A percentile compares a stretch with the other conserved stretches of the same genome.
Evolutionary conservation across 306 rosid genomes (phyloP).

Genomic region (Prunus mongolica): DNA sequence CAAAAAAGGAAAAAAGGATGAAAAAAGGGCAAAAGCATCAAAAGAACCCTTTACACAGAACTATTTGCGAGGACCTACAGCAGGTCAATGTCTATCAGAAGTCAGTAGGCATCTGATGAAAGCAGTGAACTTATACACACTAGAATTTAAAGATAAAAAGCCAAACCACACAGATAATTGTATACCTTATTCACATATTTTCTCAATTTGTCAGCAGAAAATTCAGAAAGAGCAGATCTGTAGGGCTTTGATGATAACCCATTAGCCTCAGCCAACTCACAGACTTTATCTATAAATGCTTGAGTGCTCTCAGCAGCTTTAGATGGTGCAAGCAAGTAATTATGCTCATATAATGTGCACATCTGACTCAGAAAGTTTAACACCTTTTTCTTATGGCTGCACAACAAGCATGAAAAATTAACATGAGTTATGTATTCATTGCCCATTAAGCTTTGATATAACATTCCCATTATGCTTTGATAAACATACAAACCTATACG

Average conservation of each 20-base stretch:
- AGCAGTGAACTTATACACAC: background rate
- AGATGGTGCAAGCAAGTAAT: constrained; percentile 41
- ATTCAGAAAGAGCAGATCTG: constrained; percentile 44
- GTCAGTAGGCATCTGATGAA: background rate
- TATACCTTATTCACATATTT: constrained; percentile 61
- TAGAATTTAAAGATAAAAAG: constrained; percentile 11
- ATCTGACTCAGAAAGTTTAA: constrained; percentile 69
- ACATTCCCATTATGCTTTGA: constrained; percentile 1
- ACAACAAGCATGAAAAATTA: constrained; percentile 9
- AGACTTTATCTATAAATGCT: constrained; percentile 56
- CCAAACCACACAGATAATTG: background rate
- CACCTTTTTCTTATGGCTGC: constrained; percentile 76
- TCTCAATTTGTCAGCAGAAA: constrained; percentile 55
- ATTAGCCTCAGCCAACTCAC: constrained; percentile 75
- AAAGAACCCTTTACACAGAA: background rate
- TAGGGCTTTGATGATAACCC: constrained; percentile 68
- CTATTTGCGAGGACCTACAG: background rate
- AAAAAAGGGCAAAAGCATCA: no score
- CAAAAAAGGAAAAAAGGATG: background rate
- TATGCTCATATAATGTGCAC: constrained; percentile 64
- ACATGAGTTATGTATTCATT: background rate
- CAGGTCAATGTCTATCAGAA: background rate
- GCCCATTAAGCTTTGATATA: background rate
- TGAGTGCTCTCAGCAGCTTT: constrained; percentile 42
- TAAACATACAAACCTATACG: constrained; percentile 60